Conservation (phyloP, 768 basidiomycete genomes). For the Clitopilus passeckerianus region DNA sequence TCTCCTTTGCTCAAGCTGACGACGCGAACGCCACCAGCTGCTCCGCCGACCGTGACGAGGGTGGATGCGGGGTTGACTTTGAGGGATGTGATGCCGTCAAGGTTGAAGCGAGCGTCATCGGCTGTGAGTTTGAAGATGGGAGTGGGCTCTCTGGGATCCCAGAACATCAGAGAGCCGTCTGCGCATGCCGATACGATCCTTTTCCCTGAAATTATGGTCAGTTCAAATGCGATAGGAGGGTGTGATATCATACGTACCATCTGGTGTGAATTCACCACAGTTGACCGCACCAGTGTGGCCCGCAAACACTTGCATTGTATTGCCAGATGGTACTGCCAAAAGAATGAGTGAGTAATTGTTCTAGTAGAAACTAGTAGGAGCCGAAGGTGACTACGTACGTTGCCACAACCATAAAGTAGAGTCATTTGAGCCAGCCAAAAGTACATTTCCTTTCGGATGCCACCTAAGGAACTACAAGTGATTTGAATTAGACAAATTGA, state of each 20-base stretch:
- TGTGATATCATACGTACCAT: slow-evolving; percentile 44
- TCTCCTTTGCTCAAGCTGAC: slow-evolving; percentile 86
- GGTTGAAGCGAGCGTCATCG: slow-evolving; percentile 66
- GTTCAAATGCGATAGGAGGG: not conserved
- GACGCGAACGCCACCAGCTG: slow-evolving; percentile 80
- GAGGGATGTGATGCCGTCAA: slow-evolving; percentile 83
- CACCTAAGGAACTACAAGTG: slow-evolving; percentile 77
- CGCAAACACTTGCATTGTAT: slow-evolving; percentile 93
- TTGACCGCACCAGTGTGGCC: slow-evolving; percentile 84
- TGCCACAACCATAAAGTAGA: slow-evolving; percentile 97
- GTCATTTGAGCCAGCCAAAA: slow-evolving; percentile 91
- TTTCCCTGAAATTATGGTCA: slow-evolving; percentile 51
- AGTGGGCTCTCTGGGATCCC: slow-evolving; percentile 81
- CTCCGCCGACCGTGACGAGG: slow-evolving; percentile 87
- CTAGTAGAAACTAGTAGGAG: no score
- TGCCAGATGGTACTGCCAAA: slow-evolving; percentile 84
- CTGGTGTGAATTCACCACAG: slow-evolving; percentile 88
- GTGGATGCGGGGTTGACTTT: slow-evolving; percentile 84
- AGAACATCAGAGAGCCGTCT: slow-evolving; percentile 78
- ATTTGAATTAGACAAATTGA: slow-evolving; percentile 2
- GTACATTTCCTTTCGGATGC: slow-evolving; percentile 90
- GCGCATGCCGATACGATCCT: slow-evolving; percentile 83
- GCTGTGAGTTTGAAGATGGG: slow-evolving; percentile 80
- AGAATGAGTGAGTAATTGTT: not conserved
- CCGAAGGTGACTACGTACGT: slow-evolving; percentile 44